Evolutionary conservation across 345 rosid species (phyloP), one percentile per base, ranked within the genome.

Genomic region (Psidium guajava): DNA sequence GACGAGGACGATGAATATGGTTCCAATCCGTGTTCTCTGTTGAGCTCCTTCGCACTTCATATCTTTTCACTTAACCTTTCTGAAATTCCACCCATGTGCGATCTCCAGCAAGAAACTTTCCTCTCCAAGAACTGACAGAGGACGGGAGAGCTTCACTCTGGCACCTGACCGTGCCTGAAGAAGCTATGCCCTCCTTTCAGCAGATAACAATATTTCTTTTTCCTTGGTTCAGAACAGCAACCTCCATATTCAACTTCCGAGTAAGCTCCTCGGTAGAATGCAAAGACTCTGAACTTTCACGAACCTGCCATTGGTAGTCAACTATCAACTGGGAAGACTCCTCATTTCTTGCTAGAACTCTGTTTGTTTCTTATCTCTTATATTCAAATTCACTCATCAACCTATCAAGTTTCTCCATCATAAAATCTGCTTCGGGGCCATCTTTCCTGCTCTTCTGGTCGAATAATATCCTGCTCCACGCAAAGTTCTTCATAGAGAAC

Each of bases 131-230:
- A n/a, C n/a, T n/a, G n/a, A n/a, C n/a, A n/a, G n/a, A n/a, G n/a
- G n/a, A n/a, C n/a, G n/a, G n/a, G n/a, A n/a, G n/a, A n/a, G n/a
- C n/a, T n/a, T n/a, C n/a, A n/a, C n/a, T n/a, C n/a, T n/a, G n/a
- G n/a, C n/a, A n/a, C n/a, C n/a, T n/a, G n/a, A n/a, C n/a, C n/a
- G n/a, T n/a, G n/a, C n/a, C n/a, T n/a, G n/a, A n/a, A n/a, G n/a
- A n/a, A n/a, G n/a, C n/a, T n/a, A n/a, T n/a, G 99, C 99, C 89
- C 99, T 92, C 88, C 89, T 94, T 87, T 95, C 98, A 86, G 99
- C 98, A 91, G 92, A 91, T 82, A 94, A 92, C 84, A 93, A 80
- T 87, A 95, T 83, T 82, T 97, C 96, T 86, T 97, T 97, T 90
- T 97, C n/a, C 98, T 84, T 86, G 93, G 89, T 93, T 97, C 83